Conservation (phyloP, 495 filamentous ascomycete genomes). For the Aspergillus incahuasiensis region DNA sequence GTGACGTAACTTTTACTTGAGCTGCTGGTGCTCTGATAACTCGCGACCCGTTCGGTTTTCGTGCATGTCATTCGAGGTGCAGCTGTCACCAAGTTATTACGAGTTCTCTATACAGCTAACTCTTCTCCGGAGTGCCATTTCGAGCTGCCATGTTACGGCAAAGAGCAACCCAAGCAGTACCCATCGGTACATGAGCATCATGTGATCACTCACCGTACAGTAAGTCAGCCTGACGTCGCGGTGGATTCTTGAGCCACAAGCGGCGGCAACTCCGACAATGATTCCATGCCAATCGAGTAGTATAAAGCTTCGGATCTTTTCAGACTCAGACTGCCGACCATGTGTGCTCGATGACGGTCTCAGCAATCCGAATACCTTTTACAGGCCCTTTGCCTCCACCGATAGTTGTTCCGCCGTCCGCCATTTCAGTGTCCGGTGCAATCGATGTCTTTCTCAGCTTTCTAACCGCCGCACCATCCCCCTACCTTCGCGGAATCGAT, state of each 20-base stretch:
- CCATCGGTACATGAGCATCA: neutral
- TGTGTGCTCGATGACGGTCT: conserved; percentile 53
- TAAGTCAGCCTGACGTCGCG: neutral
- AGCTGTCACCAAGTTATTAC: no score
- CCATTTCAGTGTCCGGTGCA: conserved; percentile 65
- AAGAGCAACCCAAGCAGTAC: neutral
- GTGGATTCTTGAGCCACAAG: neutral
- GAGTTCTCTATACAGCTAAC: neutral
- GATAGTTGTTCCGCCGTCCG: conserved; percentile 64
- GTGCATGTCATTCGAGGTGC: neutral
- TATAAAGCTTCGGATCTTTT: neutral
- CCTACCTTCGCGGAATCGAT: conserved; percentile 42
- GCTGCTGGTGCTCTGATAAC: neutral
- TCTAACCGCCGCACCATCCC: conserved; percentile 54
- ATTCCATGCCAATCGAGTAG: neutral
- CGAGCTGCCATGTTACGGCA: neutral
- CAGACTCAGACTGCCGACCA: conserved; percentile 10
- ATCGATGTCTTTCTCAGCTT: conserved; percentile 71
- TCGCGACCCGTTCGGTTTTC: neutral
- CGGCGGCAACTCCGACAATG: neutral
- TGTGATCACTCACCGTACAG: neutral
- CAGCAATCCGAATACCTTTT: conserved; percentile 85
- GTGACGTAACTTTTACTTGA: conserved; percentile 5
- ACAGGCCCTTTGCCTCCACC: conserved; percentile 79
- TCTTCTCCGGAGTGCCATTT: no score